Evolutionary conservation across 495 filamentous ascomycete species (phyloP).

Genomic region (Aspergillus ellipticus): DNA sequence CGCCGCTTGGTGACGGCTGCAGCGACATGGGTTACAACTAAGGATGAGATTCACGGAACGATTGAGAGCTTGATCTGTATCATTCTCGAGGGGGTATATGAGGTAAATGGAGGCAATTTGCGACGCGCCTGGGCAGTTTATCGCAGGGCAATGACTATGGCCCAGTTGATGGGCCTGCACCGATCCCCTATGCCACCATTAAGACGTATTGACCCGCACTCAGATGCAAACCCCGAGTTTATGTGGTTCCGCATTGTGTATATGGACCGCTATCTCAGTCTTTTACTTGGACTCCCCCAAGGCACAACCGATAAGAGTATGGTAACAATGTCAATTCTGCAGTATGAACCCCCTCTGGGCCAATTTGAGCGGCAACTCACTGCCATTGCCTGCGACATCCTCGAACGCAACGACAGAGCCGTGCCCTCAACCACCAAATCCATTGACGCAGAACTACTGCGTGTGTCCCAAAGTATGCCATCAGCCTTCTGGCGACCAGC

Average conservation of each 20-base stretch:
- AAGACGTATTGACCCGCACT: neutral
- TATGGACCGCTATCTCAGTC: neutral
- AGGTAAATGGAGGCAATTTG: constrained; percentile 42
- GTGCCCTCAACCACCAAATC: too few relatives aligned
- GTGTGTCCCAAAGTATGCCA: neutral
- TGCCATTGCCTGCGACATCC: too few relatives aligned
- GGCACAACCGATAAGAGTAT: too few relatives aligned
- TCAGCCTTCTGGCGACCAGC: neutral
- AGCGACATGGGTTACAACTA: too few relatives aligned
- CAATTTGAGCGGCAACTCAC: too few relatives aligned
- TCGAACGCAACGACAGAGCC: too few relatives aligned
- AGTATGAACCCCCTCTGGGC: too few relatives aligned
- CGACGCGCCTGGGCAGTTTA: constrained; percentile 34
- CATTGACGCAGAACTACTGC: too few relatives aligned
- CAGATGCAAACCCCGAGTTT: neutral
- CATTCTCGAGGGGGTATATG: constrained; percentile 40
- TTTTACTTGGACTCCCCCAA: too few relatives aligned
- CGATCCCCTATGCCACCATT: neutral
- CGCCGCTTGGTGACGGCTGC: too few relatives aligned
- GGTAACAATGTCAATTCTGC: too few relatives aligned
- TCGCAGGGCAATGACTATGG: constrained; percentile 40
- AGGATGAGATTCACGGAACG: neutral
- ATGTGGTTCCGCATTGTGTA: constrained; percentile 1
- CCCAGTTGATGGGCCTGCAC: constrained; percentile 13
- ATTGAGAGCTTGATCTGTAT: constrained; percentile 43